Conservation (phyloP, 73 alveolate genomes). For the Paramecium sexaurelia region DNA sequence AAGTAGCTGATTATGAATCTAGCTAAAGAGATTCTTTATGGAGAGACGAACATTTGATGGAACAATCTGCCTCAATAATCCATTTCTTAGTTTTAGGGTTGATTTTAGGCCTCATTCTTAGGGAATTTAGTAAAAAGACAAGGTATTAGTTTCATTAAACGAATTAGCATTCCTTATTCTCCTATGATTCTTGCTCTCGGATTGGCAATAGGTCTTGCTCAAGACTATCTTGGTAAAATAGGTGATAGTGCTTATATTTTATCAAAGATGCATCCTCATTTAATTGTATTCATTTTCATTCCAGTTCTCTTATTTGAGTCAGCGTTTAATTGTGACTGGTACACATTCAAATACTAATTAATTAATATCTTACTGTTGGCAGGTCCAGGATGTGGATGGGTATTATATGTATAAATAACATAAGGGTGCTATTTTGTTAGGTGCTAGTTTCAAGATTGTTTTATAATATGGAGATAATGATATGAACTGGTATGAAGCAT, state of each 20-base stretch:
- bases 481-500: conserved; percentile 72
- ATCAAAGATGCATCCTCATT: conserved; percentile 63
- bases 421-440: conserved; percentile 66
- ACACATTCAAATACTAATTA: conserved; percentile 59
- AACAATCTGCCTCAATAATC: background rate
- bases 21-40: background rate
- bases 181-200: background rate
- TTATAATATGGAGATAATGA: conserved; percentile 68
- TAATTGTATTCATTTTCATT: conserved; percentile 60
- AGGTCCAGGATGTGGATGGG: conserved; percentile 69
- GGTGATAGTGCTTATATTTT: conserved; percentile 30
- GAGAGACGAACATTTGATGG: background rate
- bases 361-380: conserved; percentile 58
- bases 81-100: background rate
- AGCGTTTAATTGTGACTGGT: conserved; percentile 71
- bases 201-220: background rate
- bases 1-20: background rate
- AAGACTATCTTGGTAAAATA: background rate
- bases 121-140: background rate
- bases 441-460: conserved; percentile 59
- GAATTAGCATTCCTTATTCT: background rate
- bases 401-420: background rate
- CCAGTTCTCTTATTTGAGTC: conserved; percentile 70
- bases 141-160: background rate
- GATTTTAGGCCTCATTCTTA: background rate